Conservation (phyloP, 257 asterid species). For the Nicotiana tomentosiformis region DNA sequence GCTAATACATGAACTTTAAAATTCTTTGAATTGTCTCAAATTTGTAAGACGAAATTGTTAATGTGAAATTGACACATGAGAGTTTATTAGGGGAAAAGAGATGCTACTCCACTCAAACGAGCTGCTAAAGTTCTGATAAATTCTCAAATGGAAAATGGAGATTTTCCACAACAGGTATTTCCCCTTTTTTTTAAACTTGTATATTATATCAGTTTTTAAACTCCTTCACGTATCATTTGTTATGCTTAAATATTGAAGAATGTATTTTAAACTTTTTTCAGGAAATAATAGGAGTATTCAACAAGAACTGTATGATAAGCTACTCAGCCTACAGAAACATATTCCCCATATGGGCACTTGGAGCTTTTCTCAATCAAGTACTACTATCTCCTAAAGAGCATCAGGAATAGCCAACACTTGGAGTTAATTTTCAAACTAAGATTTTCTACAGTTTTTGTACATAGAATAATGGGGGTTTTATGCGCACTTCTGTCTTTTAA, state of each 20-base stretch:
- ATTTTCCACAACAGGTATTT: slow-evolving; percentile 77
- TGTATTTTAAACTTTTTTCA: slow-evolving; percentile 11
- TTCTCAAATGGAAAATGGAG: slow-evolving; percentile 67
- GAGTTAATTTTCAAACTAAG: background rate
- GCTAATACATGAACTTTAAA: background rate
- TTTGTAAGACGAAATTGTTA: background rate
- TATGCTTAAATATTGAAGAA: background rate
- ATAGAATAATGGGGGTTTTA: background rate
- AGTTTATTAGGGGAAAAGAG: slow-evolving; percentile 40
- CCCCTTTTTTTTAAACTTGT: background rate
- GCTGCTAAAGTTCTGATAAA: slow-evolving; percentile 58
- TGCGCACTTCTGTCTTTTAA: no score
- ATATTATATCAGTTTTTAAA: no score
- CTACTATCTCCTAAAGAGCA: slow-evolving; percentile 11
- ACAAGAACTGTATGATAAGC: slow-evolving; percentile 62
- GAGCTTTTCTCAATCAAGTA: slow-evolving; percentile 59
- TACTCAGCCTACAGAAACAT: slow-evolving; percentile 62
- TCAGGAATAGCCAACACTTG: background rate
- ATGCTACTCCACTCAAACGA: slow-evolving; percentile 49
- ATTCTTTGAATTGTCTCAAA: background rate
- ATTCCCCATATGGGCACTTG: slow-evolving; percentile 84
- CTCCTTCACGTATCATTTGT: no score
- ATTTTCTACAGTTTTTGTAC: background rate
- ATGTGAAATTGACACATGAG: background rate
- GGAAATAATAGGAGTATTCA: slow-evolving; percentile 74